Percentiles rank a stretch among this genome's conserved stretches.
phyloP scores from a whole-genome alignment of 768 basidiomycete species.

The Fibroporia radiculosa region DNA sequence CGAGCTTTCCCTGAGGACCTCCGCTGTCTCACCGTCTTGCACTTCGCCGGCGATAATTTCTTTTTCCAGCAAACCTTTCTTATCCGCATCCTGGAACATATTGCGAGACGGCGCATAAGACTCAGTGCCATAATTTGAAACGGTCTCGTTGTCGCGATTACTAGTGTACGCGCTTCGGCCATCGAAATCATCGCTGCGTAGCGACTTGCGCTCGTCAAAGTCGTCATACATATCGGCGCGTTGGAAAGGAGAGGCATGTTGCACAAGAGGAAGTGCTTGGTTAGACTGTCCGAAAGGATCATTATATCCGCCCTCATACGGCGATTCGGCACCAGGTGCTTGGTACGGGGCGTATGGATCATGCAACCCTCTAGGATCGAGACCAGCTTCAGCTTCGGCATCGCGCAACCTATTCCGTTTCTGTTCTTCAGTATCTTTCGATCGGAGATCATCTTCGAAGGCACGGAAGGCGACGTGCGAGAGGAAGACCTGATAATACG shows the following conservation, averaged over 20 bases:
- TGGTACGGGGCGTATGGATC: slow-evolving; percentile 81
- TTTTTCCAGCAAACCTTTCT: slow-evolving; percentile 66
- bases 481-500: slow-evolving; percentile 68
- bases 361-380: slow-evolving; percentile 42
- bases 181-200: slow-evolving; percentile 74
- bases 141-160: slow-evolving; percentile 71
- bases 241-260: slow-evolving; percentile 76
- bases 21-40: slow-evolving; percentile 81
- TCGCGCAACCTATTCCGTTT: slow-evolving; percentile 74
- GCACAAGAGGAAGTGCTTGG: slow-evolving; percentile 76
- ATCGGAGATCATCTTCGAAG: slow-evolving; percentile 82
- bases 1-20: slow-evolving; percentile 76
- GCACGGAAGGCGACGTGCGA: slow-evolving; percentile 79
- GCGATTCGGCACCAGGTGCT: slow-evolving; percentile 39
- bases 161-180: slow-evolving; percentile 71
- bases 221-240: slow-evolving; percentile 71
- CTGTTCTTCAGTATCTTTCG: slow-evolving; percentile 79
- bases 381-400: slow-evolving; percentile 58
- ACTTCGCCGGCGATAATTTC: slow-evolving; percentile 81
- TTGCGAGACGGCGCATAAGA: slow-evolving; percentile 91
- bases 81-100: slow-evolving; percentile 87
- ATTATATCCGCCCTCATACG: slow-evolving; percentile 34
- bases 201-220: slow-evolving; percentile 66
- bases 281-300: slow-evolving; percentile 55
- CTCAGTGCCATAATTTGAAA: slow-evolving; percentile 81